Conservation (phyloP, 176 grass and related monocot species). For the Avena eriantha region DNA sequence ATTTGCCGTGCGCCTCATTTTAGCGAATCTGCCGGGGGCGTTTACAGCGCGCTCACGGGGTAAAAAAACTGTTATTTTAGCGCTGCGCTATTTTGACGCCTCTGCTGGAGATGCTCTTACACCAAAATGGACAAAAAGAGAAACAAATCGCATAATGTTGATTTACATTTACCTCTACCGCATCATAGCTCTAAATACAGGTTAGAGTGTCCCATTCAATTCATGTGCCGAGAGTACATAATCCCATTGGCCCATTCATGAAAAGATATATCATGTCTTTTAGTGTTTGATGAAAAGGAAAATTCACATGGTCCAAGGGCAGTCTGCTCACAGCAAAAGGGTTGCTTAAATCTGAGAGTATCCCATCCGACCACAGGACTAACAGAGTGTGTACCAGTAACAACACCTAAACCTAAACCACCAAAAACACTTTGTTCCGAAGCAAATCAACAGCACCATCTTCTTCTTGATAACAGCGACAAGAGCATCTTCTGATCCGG, state of each 20-base stretch:
- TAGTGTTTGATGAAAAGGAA: not conserved
- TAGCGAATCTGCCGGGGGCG: too few relatives aligned
- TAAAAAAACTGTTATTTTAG: too few relatives aligned
- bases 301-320: not conserved
- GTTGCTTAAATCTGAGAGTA: not conserved
- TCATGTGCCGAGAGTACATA: not conserved
- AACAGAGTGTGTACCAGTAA: too few relatives aligned
- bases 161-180: too few relatives aligned
- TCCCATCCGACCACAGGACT: not conserved
- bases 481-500: not conserved
- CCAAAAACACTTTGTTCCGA: constrained; percentile 26
- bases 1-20: too few relatives aligned
- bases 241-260: not conserved
- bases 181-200: not conserved
- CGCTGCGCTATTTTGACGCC: too few relatives aligned
- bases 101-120: too few relatives aligned
- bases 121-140: too few relatives aligned
- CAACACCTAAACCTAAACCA: constrained; percentile 11
- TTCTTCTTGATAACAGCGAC: not conserved
- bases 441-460: constrained; percentile 22
- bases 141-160: too few relatives aligned
- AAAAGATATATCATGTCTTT: not conserved
- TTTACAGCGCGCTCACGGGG: too few relatives aligned
- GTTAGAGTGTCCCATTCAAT: not conserved
- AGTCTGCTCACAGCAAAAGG: not conserved